phyloP scores from a whole-genome alignment of 495 filamentous ascomycete genomes.

The Aspergillus wentii region DNA sequence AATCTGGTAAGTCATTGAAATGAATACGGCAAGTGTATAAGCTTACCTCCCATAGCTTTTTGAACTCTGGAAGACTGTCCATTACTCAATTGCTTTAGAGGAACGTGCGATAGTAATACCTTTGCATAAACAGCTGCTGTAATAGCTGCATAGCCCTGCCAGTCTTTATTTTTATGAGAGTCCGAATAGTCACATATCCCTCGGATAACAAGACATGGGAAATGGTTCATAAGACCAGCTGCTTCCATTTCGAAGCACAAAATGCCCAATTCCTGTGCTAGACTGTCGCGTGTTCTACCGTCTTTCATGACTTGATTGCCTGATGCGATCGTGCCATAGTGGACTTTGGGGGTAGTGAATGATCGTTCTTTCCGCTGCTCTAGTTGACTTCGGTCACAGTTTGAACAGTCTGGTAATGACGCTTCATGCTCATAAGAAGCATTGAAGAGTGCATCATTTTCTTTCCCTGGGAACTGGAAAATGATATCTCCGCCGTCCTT shows the following conservation, averaged over 20 bases:
- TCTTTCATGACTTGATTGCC: conserved; percentile 22
- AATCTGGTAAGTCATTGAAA: neutral
- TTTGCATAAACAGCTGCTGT: conserved; percentile 33
- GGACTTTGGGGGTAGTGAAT: conserved; percentile 13
- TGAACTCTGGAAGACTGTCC: neutral
- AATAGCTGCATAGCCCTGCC: conserved; percentile 35
- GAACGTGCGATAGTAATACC: conserved; percentile 16
- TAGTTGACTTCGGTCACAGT: neutral
- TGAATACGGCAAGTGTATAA: too few relatives aligned
- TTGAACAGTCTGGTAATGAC: neutral
- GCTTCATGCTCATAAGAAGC: neutral
- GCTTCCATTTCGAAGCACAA: conserved; percentile 42
- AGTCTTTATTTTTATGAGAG: conserved; percentile 35
- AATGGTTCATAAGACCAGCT: conserved; percentile 35
- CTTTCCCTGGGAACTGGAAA: neutral
- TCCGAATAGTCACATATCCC: conserved; percentile 42
- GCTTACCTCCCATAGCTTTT: too few relatives aligned
- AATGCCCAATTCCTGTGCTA: conserved; percentile 9
- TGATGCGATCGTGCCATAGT: conserved; percentile 24
- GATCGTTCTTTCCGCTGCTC: conserved; percentile 1
- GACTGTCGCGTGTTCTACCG: conserved; percentile 13
- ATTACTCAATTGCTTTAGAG: neutral
- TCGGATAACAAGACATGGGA: conserved; percentile 33
- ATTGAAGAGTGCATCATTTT: neutral
- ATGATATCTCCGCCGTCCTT: too few relatives aligned